Percentiles rank a stretch among this genome's conserved stretches.
These are phyloP conservation scores for Straminergon stramineum DNA, from an alignment of 225 moss, liverwort and hornwort species.

Conservation along the genomic window DNA sequence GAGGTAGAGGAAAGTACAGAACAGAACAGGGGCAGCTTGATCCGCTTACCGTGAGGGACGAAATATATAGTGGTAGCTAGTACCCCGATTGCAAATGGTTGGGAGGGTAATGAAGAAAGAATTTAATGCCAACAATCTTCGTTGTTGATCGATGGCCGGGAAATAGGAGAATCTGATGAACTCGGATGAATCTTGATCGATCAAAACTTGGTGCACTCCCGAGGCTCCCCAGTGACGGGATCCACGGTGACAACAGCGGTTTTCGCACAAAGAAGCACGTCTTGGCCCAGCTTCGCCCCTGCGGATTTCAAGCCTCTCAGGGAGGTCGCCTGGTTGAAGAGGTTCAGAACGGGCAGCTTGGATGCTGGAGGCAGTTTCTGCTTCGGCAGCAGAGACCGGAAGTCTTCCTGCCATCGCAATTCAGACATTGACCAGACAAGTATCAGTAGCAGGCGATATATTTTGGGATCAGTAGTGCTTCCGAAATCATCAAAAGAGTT, in stretches of 20 bases:
- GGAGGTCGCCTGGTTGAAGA: slow-evolving; percentile 81
- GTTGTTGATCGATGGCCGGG: neutral
- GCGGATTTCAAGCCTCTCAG: slow-evolving; percentile 77
- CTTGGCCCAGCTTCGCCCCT: slow-evolving; percentile 80
- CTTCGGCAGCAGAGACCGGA: slow-evolving; percentile 43
- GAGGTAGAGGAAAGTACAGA: neutral
- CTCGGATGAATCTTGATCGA: neutral
- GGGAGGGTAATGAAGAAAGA: neutral
- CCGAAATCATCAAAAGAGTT: neutral
- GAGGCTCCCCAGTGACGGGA: slow-evolving; percentile 65
- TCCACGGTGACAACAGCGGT: slow-evolving; percentile 54
- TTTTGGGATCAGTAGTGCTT: neutral
- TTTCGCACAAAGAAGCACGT: slow-evolving; percentile 55
- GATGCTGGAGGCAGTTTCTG: slow-evolving; percentile 61
- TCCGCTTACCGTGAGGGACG: too few species aligned
- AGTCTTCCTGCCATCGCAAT: slow-evolving; percentile 36
- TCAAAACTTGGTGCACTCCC: slow-evolving; percentile 57
- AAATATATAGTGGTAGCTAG: neutral
- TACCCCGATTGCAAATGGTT: neutral
- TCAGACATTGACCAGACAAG: neutral
- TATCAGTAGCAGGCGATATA: neutral
- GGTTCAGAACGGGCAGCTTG: slow-evolving; percentile 79
- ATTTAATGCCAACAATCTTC: neutral
- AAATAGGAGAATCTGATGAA: neutral
- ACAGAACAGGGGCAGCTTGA: neutral